phyloP scores from a whole-genome alignment of 345 rosid species.

The Camelina laxa region DNA sequence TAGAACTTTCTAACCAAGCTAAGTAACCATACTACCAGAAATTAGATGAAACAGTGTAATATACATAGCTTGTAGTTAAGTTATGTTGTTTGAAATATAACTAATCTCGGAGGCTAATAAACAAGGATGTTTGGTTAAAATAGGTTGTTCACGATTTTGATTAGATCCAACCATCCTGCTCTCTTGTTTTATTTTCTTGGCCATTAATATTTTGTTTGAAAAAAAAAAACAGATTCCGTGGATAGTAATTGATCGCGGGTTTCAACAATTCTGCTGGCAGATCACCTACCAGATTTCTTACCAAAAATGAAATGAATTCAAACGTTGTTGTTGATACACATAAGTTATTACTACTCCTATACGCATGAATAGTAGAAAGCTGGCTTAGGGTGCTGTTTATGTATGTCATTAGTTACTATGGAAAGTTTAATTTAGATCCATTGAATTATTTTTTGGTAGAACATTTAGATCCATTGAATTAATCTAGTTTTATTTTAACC shows the following conservation, averaged over 20 bases:
- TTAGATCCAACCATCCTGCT: constrained; percentile 5
- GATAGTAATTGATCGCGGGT: neutral
- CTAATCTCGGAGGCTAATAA: neutral
- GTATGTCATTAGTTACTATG: neutral
- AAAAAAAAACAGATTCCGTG: neutral
- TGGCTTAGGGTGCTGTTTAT: neutral
- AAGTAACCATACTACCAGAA: constrained; percentile 6
- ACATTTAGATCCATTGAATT: neutral
- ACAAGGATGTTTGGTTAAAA: constrained; percentile 22
- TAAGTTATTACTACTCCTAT: constrained; percentile 17
- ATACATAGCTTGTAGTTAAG: neutral
- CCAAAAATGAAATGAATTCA: constrained; percentile 31
- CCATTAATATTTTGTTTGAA: constrained; percentile 11
- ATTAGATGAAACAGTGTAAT: neutral
- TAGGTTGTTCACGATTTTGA: constrained; percentile 30
- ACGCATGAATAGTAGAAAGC: constrained; percentile 14
- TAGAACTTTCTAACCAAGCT: constrained; percentile 4
- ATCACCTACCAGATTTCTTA: constrained; percentile 40
- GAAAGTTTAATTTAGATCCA: neutral
- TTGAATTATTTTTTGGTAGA: too few species aligned
- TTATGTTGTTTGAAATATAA: constrained; percentile 2
- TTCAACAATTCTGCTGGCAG: constrained; percentile 32
- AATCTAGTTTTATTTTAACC: neutral
- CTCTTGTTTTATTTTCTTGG: constrained; percentile 2
- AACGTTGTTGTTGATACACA: constrained; percentile 27